Evolutionary conservation across 192 early-diverging fungal genomes (phyloP).

Genomic region (Obelidium mucronatum): DNA sequence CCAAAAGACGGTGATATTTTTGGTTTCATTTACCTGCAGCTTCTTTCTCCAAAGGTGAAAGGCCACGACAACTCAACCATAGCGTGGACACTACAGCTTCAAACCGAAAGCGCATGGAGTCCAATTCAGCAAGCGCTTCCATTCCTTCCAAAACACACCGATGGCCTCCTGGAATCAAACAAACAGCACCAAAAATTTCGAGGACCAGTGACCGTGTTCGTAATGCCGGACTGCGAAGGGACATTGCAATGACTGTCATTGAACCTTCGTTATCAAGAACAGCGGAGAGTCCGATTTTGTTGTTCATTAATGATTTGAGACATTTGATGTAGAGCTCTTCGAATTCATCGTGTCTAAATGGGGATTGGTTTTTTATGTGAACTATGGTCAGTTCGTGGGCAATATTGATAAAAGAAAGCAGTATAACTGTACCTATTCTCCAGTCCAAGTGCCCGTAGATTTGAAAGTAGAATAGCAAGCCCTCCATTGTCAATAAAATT

Average conservation of each 20-base stretch:
- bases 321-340: constrained; percentile 66
- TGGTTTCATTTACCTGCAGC: constrained; percentile 46
- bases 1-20: neutral
- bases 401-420: neutral
- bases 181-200: constrained; percentile 62
- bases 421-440: constrained; percentile 39
- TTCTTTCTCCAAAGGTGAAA: constrained; percentile 55
- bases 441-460: constrained; percentile 49
- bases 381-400: neutral
- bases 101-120: constrained; percentile 49
- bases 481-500: constrained; percentile 65
- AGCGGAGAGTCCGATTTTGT: constrained; percentile 61
- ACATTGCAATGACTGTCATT: constrained; percentile 58
- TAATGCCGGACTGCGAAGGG: constrained; percentile 52
- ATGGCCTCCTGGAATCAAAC: constrained; percentile 63
- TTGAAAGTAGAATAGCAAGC: constrained; percentile 49
- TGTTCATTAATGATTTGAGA: constrained; percentile 65
- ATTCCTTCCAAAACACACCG: constrained; percentile 54
- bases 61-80: constrained; percentile 53
- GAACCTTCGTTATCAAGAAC: constrained; percentile 54
- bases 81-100: constrained; percentile 52
- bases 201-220: constrained; percentile 56
- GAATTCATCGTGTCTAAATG: constrained; percentile 54
- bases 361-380: constrained; percentile 18
- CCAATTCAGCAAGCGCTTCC: constrained; percentile 46